Percentiles rank a stretch among this genome's conserved stretches.
Evolutionary conservation across 1,139 yeast species (phyloP).

Genomic region (Sugiyamaella castrensis): DNA sequence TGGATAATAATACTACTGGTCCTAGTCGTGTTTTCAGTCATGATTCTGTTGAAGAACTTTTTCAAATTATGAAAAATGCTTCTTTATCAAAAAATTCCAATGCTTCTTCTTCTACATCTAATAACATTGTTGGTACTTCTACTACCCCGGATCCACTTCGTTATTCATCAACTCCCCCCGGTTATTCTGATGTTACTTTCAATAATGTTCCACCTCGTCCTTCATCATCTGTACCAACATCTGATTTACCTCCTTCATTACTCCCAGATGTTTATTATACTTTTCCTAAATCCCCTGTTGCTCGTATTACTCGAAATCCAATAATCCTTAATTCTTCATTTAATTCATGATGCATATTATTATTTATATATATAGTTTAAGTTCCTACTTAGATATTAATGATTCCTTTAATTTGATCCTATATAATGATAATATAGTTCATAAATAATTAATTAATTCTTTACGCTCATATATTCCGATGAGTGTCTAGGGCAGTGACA

Average conservation of each 20-base stretch:
- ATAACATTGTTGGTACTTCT: neutral
- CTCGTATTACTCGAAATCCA: constrained; percentile 29
- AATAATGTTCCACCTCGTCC: neutral
- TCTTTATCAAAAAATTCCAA: constrained; percentile 8
- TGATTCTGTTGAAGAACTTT: constrained; percentile 26
- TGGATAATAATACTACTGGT: neutral
- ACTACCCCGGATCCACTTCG: neutral
- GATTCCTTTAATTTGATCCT: no score
- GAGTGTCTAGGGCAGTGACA: no score
- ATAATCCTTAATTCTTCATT: constrained; percentile 23
- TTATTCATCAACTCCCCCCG: constrained; percentile 2
- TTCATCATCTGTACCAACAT: neutral
- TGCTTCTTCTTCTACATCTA: constrained; percentile 7
- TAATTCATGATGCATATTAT: constrained; percentile 1
- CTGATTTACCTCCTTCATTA: constrained; percentile 4
- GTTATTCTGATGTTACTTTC: neutral
- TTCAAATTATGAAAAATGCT: constrained; percentile 26
- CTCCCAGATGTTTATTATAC: constrained; percentile 7
- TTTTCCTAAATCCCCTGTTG: constrained; percentile 28
- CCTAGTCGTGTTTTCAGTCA: constrained; percentile 4
- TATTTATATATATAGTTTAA: no score
- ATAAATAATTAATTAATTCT: no score
- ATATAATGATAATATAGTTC: no score
- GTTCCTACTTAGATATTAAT: no score
- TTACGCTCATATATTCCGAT: no score